These are phyloP conservation scores for Pleurotus salmoneostramineus DNA, from an alignment of 768 basidiomycete genomes.

Conservation along the genomic window DNA sequence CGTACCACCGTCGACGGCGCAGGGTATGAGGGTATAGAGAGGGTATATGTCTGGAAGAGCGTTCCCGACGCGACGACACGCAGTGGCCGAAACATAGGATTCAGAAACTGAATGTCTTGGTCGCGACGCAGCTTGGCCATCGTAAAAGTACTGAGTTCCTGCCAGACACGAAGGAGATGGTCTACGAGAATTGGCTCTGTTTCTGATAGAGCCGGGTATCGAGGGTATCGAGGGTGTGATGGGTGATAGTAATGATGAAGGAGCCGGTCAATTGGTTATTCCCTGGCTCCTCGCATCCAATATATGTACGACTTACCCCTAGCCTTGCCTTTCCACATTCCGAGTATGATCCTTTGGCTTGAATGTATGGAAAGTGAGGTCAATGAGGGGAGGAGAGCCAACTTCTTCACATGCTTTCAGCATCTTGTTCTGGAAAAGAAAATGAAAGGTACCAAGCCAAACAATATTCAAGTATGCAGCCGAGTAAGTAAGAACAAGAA, in stretches of 20 bases:
- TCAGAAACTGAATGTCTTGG: slow-evolving; percentile 12
- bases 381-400: no score
- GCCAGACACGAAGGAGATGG: slow-evolving; percentile 2
- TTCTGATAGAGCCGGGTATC: not conserved
- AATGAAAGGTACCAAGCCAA: slow-evolving; percentile 1
- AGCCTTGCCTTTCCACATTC: slow-evolving; percentile 4
- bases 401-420: slow-evolving; percentile 2
- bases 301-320: slow-evolving; percentile 2
- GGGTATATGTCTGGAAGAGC: slow-evolving; percentile 73
- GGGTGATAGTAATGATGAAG: not conserved
- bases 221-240: not conserved
- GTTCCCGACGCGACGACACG: slow-evolving; percentile 80
- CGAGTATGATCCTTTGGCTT: not conserved
- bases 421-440: not conserved
- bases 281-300: not conserved
- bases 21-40: slow-evolving; percentile 60
- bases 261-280: slow-evolving; percentile 1
- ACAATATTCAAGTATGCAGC: not conserved
- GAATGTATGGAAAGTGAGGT: no score
- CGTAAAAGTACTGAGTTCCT: slow-evolving; percentile 4
- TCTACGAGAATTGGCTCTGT: slow-evolving; percentile 3
- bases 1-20: slow-evolving; percentile 53
- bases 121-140: slow-evolving; percentile 45
- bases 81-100: slow-evolving; percentile 33
- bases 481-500: not conserved